A percentile compares a stretch with the other conserved stretches of the same genome.
These are phyloP conservation scores for Xenoacremonium recifei DNA, from an alignment of 2,329 filamentous ascomycete genomes.

Conservation along the genomic window DNA sequence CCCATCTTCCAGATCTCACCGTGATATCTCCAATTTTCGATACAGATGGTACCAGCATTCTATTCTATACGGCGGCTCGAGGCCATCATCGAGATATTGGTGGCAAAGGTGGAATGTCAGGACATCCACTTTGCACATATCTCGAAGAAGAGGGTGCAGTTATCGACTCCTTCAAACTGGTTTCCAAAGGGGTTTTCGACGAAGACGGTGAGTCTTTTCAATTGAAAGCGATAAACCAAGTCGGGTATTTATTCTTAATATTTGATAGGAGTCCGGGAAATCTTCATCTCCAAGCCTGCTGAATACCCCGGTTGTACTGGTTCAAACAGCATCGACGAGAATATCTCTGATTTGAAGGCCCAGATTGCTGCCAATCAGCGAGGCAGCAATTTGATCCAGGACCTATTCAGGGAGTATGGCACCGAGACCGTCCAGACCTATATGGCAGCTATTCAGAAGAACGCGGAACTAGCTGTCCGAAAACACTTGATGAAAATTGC, in stretches of 20 bases:
- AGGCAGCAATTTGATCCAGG: constrained; percentile 74
- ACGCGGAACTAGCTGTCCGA: constrained; percentile 72
- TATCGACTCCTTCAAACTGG: constrained; percentile 42
- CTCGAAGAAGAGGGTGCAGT: constrained; percentile 58
- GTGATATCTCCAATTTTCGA: constrained; percentile 28
- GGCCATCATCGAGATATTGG: constrained; percentile 35
- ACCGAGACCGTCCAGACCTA: constrained; percentile 77
- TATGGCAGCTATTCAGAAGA: constrained; percentile 78
- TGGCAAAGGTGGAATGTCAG: constrained; percentile 70
- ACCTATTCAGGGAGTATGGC: constrained; percentile 73
- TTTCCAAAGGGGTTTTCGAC: constrained; percentile 25
- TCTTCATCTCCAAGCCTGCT: constrained; percentile 46
- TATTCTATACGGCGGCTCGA: constrained; percentile 33
- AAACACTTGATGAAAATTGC: constrained; percentile 70
- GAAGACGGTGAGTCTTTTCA: constrained; percentile 73
- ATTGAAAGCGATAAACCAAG: no score
- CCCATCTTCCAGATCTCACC: constrained; percentile 27
- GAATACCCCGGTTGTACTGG: constrained; percentile 45
- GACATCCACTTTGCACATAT: constrained; percentile 67
- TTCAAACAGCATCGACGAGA: constrained; percentile 69
- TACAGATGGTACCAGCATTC: constrained; percentile 20
- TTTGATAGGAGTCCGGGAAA: constrained; percentile 60
- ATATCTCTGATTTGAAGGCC: constrained; percentile 80
- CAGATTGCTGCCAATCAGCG: constrained; percentile 84
- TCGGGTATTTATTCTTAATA: no score